These are phyloP conservation scores for Starmerella bombi DNA, from an alignment of 805 yeast genomes.

Conservation along the genomic window DNA sequence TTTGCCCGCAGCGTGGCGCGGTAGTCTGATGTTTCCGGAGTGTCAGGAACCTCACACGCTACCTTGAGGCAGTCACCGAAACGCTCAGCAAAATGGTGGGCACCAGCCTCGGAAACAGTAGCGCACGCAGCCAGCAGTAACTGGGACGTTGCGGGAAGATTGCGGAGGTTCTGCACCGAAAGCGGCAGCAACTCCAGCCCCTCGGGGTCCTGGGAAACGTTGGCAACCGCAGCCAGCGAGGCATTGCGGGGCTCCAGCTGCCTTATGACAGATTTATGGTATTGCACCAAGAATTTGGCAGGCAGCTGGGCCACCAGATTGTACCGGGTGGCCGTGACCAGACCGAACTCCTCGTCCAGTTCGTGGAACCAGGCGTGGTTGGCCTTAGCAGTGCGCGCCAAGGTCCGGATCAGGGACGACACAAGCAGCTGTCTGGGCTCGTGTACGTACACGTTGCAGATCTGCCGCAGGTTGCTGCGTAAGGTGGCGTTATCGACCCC, in stretches of 20 bases:
- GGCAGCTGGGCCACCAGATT: slow-evolving; percentile 19
- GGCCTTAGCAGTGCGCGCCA: slow-evolving; percentile 6
- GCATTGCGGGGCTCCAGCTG: slow-evolving; percentile 8
- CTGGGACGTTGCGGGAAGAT: slow-evolving; percentile 10
- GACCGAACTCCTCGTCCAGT: slow-evolving; percentile 13
- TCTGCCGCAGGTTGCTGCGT: background rate
- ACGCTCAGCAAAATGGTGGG: slow-evolving; percentile 9
- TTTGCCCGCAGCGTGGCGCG: slow-evolving; percentile 8
- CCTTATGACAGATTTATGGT: slow-evolving; percentile 9
- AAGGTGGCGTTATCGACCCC: background rate
- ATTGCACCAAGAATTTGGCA: slow-evolving; percentile 10
- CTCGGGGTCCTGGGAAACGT: slow-evolving; percentile 8
- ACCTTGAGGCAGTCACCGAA: slow-evolving; percentile 10
- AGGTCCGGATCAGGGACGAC: slow-evolving; percentile 9
- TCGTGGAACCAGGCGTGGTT: slow-evolving; percentile 9
- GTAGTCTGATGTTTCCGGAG: slow-evolving; percentile 8
- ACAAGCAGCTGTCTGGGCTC: background rate
- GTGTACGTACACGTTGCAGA: background rate
- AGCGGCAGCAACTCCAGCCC: slow-evolving; percentile 13
- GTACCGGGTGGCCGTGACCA: slow-evolving; percentile 4
- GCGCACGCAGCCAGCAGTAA: slow-evolving; percentile 17
- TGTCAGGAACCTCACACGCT: slow-evolving; percentile 8
- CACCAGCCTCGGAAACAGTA: slow-evolving; percentile 13
- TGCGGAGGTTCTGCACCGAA: slow-evolving; percentile 2
- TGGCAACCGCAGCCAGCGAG: slow-evolving; percentile 15